phyloP scores from a whole-genome alignment of 139 green algal genomes.

The Closterium sp. region DNA sequence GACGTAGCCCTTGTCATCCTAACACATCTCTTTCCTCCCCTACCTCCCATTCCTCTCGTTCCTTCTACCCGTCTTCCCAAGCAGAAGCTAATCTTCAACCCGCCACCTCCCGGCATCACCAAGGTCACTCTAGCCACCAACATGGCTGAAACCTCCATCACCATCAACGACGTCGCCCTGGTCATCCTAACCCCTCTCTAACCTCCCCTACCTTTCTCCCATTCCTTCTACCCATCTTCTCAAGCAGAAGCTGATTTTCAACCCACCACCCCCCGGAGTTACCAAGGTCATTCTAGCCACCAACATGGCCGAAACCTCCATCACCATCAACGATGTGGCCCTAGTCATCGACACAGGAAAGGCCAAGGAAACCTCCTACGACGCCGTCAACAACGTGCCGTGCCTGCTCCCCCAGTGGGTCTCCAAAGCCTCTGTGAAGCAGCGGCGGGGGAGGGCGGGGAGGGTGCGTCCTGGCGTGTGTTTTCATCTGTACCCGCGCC shows the following conservation, averaged over 20 bases:
- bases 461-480: constrained; percentile 53
- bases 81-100: constrained; percentile 54
- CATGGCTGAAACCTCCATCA: constrained; percentile 96
- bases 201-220: background rate
- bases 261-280: constrained; percentile 47
- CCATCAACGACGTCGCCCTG: constrained; percentile 78
- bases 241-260: constrained; percentile 53
- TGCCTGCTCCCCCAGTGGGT: constrained; percentile 82
- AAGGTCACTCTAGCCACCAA: constrained; percentile 95
- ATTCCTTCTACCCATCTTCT: too few relatives aligned
- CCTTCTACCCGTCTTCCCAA: background rate
- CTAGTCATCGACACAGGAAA: constrained; percentile 59
- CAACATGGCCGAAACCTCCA: constrained; percentile 66
- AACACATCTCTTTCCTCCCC: background rate
- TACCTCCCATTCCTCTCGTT: background rate
- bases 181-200: background rate
- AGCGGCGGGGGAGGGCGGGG: constrained; percentile 59
- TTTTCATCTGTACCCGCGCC: constrained; percentile 56
- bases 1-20: constrained; percentile 6
- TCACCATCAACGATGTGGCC: constrained; percentile 64
- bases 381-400: constrained; percentile 62
- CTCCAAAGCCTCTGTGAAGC: constrained; percentile 81
- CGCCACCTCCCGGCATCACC: constrained; percentile 53
- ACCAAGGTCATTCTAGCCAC: constrained; percentile 65
- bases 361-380: constrained; percentile 62